These are phyloP conservation scores for Elsinoe australis DNA, from an alignment of 2,329 filamentous ascomycete species.

Conservation along the genomic window DNA sequence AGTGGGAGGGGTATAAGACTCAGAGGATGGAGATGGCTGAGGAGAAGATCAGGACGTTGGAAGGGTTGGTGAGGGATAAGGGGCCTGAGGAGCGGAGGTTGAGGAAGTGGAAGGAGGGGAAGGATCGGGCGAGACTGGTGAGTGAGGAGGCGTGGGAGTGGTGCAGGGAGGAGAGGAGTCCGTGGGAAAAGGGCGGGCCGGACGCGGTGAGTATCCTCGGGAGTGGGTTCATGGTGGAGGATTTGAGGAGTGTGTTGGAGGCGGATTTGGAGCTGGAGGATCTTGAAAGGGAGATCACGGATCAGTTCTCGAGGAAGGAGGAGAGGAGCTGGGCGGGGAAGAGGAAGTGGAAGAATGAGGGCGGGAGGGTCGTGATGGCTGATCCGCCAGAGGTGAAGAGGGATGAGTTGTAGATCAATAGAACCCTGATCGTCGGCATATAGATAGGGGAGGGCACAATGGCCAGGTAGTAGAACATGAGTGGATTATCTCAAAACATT, in stretches of 20 bases:
- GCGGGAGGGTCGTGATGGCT: background rate
- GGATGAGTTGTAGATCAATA: background rate
- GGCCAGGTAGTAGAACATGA: no score
- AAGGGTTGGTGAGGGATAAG: background rate
- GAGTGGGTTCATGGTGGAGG: background rate
- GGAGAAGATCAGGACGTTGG: background rate
- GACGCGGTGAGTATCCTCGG: no score
- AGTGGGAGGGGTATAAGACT: background rate
- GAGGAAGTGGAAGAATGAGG: conserved; percentile 3
- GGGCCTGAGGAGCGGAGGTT: background rate
- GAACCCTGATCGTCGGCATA: background rate
- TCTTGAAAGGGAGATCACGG: background rate
- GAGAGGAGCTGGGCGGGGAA: background rate
- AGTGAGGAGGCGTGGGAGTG: background rate
- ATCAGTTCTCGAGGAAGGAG: background rate
- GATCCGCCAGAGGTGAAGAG: background rate
- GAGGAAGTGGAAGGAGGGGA: background rate
- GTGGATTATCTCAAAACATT: no score
- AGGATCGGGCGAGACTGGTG: background rate
- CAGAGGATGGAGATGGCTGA: background rate
- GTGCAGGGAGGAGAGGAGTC: background rate
- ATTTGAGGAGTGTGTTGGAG: background rate
- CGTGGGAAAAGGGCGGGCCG: no score
- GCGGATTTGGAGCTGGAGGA: background rate
- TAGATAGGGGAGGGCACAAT: no score